phyloP scores from a whole-genome alignment of 768 basidiomycete species.

The Hericium coralloides region DNA sequence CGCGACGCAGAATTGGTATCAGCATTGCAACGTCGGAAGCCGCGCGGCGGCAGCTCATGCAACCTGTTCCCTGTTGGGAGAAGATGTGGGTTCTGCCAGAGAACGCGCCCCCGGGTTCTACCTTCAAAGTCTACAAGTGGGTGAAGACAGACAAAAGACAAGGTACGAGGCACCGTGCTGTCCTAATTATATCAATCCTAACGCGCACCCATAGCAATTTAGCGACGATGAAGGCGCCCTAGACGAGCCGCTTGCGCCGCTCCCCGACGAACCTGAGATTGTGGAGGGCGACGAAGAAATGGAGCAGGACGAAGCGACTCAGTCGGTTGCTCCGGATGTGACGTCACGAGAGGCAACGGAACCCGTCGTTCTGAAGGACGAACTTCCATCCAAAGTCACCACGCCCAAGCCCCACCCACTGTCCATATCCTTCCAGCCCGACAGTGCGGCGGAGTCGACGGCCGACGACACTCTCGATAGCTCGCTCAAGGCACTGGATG shows the following conservation, averaged over 20 bases:
- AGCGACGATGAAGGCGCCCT: slow-evolving; percentile 77
- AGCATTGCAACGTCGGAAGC: slow-evolving; percentile 72
- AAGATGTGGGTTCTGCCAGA: slow-evolving; percentile 63
- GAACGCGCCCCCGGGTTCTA: slow-evolving; percentile 42
- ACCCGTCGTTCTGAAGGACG: slow-evolving; percentile 30
- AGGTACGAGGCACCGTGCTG: slow-evolving; percentile 35
- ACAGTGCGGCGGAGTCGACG: slow-evolving; percentile 29
- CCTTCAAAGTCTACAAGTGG: slow-evolving; percentile 67
- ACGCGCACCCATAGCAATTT: slow-evolving; percentile 52
- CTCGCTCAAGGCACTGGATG: slow-evolving; percentile 48
- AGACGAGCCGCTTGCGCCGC: slow-evolving; percentile 73
- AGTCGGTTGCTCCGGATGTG: slow-evolving; percentile 32
- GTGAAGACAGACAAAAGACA: slow-evolving; percentile 72
- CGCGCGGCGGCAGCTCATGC: slow-evolving; percentile 78
- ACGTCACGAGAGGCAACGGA: slow-evolving; percentile 30
- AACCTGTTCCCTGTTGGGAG: slow-evolving; percentile 84
- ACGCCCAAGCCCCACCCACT: slow-evolving; percentile 60
- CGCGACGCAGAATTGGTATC: slow-evolving; percentile 68
- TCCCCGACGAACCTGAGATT: slow-evolving; percentile 70
- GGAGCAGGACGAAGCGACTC: slow-evolving; percentile 51
- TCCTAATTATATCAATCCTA: neutral
- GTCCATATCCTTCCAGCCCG: slow-evolving; percentile 44
- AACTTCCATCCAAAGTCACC: slow-evolving; percentile 50
- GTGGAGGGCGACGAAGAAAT: slow-evolving; percentile 71
- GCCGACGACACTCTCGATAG: slow-evolving; percentile 31